Evolutionary conservation across 2,329 filamentous ascomycete genomes (phyloP), one percentile per base, ranked within the genome.

Genomic region (Diaporthe ampelina): DNA sequence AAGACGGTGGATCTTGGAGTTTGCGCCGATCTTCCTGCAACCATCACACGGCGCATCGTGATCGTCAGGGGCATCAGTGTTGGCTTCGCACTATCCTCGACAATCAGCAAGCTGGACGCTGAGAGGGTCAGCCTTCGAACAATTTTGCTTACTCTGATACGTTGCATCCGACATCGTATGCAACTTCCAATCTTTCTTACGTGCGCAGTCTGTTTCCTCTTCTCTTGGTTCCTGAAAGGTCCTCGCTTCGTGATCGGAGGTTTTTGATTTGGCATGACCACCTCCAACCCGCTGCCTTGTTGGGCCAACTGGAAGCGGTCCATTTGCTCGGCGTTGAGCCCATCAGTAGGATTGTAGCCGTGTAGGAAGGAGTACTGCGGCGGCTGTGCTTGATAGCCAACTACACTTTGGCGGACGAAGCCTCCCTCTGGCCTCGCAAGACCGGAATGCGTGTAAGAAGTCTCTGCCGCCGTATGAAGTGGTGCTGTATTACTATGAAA

Each of bases 151-250:
- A 91, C 90, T 65, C 90, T 86, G 77, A 91, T 91, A 57, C 89
- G 86, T 77, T 91, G 90, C 88, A 91, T 91, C 67, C 88, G 85
- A 76, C 90, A 92, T 58, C 90, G 85, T 74, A 91, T 88, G 77
- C 90, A 92, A 26, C 88, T 90, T 11, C 89, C 89, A 24, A 89
- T 88, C 71, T 87, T 88, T 74, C 90, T 85, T 2, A 89, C 91
- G 73, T 87, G 84, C 0, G 90, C 90, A 0, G 90, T 91, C 76
- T 87, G 84, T 75, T 89, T 84, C 32, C 89, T 86, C 40, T 87
- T 83, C 13, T 81, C 82, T n/a, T 84, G 82, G 69, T 89, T 87
- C 74, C 86, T 88, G 80, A 91, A 91, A 3, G 89, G 89, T 0
- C 88, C 89, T 15, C 89, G 84, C 72, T 83, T 84, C 10, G 84